A percentile compares a stretch with the other conserved stretches of the same genome.
Evolutionary conservation across 805 yeast species (phyloP).

Genomic region (Cyberlindnera bimundalis): DNA sequence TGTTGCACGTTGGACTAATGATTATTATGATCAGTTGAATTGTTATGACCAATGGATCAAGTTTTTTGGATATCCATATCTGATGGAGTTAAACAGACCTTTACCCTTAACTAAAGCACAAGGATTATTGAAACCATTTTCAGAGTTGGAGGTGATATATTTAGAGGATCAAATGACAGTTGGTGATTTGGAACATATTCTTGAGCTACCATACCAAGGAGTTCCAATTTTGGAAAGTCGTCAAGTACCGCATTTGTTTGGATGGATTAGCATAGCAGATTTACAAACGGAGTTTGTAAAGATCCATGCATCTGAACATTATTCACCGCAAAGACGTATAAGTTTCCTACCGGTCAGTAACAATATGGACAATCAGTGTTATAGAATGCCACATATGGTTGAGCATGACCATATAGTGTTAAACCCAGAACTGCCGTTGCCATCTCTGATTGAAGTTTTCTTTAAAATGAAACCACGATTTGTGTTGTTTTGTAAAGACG

Average conservation of each 20-base stretch:
- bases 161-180: constrained; percentile 32
- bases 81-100: constrained; percentile 38
- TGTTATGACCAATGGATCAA: constrained; percentile 62
- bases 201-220: constrained; percentile 31
- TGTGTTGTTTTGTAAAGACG: constrained; percentile 25
- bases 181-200: constrained; percentile 24
- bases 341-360: not conserved
- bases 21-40: constrained; percentile 53
- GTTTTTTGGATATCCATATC: constrained; percentile 38
- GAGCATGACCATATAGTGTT: constrained; percentile 21
- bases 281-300: constrained; percentile 28
- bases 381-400: constrained; percentile 16
- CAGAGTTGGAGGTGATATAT: constrained; percentile 29
- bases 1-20: constrained; percentile 69
- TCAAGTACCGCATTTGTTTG: constrained; percentile 35
- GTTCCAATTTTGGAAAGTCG: constrained; percentile 42
- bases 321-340: not conserved
- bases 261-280: constrained; percentile 41
- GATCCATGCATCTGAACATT: constrained; percentile 8
- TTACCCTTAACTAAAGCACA: constrained; percentile 36
- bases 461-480: constrained; percentile 29
- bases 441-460: constrained; percentile 28
- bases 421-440: constrained; percentile 21
- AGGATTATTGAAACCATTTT: constrained; percentile 33
- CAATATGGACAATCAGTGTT: not conserved